A percentile compares a stretch with the other conserved stretches of the same genome.
phyloP scores from a whole-genome alignment of 2,329 filamentous ascomycete genomes.

The Nannizzia gypsea region DNA sequence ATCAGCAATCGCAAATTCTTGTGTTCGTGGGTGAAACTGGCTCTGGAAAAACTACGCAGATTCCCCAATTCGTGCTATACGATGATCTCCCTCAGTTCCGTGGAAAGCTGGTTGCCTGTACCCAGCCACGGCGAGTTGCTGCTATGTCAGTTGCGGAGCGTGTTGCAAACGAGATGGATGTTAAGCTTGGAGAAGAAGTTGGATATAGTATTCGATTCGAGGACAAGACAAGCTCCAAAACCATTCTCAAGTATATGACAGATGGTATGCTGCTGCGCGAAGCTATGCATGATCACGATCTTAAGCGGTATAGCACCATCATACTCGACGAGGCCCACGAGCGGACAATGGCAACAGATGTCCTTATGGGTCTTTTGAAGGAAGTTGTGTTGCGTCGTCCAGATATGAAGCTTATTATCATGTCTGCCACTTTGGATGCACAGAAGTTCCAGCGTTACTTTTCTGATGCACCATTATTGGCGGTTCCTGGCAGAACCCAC shows the following conservation, averaged over 20 bases:
- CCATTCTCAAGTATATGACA: slow-evolving; percentile 98
- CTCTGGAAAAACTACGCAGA: slow-evolving; percentile 98
- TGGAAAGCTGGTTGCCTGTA: slow-evolving; percentile 89
- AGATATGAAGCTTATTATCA: slow-evolving; percentile 96
- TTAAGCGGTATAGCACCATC: slow-evolving; percentile 89
- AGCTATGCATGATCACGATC: slow-evolving; percentile 87
- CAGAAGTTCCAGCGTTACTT: slow-evolving; percentile 98
- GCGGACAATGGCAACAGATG: slow-evolving; percentile 90
- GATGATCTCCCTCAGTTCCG: slow-evolving; percentile 83
- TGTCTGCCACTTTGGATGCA: slow-evolving; percentile 94
- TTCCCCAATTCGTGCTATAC: slow-evolving; percentile 94
- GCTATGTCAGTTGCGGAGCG: slow-evolving; percentile 98
- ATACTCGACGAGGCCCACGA: slow-evolving; percentile 99
- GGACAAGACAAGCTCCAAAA: slow-evolving; percentile 78
- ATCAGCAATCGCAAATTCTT: slow-evolving; percentile 87
- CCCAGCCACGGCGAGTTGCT: slow-evolving; percentile 91
- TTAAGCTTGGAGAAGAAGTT: slow-evolving; percentile 82
- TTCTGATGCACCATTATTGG: slow-evolving; percentile 80
- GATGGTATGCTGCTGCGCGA: slow-evolving; percentile 96
- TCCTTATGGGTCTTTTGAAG: slow-evolving; percentile 92
- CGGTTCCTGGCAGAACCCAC: slow-evolving; percentile 87
- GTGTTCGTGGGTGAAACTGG: slow-evolving; percentile 98
- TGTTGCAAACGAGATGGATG: slow-evolving; percentile 94
- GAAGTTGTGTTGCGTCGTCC: slow-evolving; percentile 69
- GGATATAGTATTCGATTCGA: slow-evolving; percentile 99